phyloP scores from a whole-genome alignment of 2,329 filamentous ascomycete species.

The Aspergillus pseudoviridinutans region DNA sequence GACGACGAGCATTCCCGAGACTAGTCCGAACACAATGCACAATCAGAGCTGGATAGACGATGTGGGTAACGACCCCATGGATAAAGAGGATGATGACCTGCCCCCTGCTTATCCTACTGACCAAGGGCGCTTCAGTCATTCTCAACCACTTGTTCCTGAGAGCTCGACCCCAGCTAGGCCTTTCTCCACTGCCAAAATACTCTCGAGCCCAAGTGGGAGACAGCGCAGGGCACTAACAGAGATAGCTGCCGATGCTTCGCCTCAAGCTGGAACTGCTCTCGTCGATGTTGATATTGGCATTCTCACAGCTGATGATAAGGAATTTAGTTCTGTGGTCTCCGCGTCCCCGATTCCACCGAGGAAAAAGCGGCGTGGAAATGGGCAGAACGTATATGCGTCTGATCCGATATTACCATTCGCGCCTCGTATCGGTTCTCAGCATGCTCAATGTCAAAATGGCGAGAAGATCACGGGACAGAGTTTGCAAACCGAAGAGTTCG shows the following conservation, averaged over 20 bases:
- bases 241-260: constrained; percentile 42
- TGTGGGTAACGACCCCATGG: constrained; percentile 20
- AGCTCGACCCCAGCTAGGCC: constrained; percentile 25
- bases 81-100: constrained; percentile 37
- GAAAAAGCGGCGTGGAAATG: constrained; percentile 36
- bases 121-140: constrained; percentile 16
- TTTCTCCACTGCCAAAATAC: constrained; percentile 23
- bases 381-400: constrained; percentile 26
- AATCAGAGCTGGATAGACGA: constrained; percentile 20
- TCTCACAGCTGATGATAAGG: constrained; percentile 37
- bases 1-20: constrained; percentile 37
- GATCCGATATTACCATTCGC: constrained; percentile 27
- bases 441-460: constrained; percentile 12
- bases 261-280: constrained; percentile 28
- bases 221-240: constrained; percentile 37
- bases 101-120: constrained; percentile 26
- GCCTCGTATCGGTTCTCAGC: constrained; percentile 18
- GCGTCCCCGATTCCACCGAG: constrained; percentile 31
- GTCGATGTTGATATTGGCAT: constrained; percentile 36
- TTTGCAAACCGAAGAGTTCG: constrained; percentile 9
- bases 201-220: constrained; percentile 38
- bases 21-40: constrained; percentile 30
- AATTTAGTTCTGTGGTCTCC: constrained; percentile 34
- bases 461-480: constrained; percentile 8
- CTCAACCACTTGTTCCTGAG: constrained; percentile 15